Conservation (phyloP, 2,329 filamentous ascomycete genomes). For the Grosmannia penicillata region DNA sequence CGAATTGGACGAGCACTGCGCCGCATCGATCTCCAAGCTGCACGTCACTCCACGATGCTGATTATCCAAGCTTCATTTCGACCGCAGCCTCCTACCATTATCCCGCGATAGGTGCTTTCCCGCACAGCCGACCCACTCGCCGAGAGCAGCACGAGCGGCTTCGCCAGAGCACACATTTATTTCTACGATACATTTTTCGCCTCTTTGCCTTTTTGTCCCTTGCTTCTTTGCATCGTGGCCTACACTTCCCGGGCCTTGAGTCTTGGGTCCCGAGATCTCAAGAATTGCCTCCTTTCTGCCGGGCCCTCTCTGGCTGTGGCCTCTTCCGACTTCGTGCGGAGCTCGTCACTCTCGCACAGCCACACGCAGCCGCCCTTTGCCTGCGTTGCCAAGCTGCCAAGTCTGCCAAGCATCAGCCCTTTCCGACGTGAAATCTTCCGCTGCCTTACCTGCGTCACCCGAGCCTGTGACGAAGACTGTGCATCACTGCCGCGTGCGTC, state of each 20-base stretch:
- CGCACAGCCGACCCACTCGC: not conserved
- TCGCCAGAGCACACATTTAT: no score
- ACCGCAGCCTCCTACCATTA: conserved; percentile 12
- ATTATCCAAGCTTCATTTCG: conserved; percentile 11
- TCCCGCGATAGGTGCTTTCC: conserved; percentile 13
- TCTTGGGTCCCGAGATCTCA: no score
- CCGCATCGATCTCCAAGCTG: no score
- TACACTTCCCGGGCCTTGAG: no score
- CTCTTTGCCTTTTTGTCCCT: not conserved
- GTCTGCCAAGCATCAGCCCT: not conserved
- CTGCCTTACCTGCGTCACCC: not conserved
- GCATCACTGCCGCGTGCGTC: not conserved
- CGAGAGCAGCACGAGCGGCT: not conserved
- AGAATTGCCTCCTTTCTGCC: no score
- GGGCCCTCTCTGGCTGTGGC: no score
- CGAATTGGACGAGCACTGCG: no score
- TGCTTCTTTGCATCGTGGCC: no score
- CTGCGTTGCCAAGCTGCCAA: conserved; percentile 2
- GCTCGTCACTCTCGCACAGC: not conserved
- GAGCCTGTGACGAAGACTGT: not conserved
- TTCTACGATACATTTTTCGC: not conserved
- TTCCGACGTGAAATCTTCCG: not conserved
- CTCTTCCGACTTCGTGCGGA: no score
- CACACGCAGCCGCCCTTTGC: not conserved
- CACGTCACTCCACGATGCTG: conserved; percentile 8